phyloP scores from a whole-genome alignment of 108 stramenopile genomes.

The Nannochloropsis salina region DNA sequence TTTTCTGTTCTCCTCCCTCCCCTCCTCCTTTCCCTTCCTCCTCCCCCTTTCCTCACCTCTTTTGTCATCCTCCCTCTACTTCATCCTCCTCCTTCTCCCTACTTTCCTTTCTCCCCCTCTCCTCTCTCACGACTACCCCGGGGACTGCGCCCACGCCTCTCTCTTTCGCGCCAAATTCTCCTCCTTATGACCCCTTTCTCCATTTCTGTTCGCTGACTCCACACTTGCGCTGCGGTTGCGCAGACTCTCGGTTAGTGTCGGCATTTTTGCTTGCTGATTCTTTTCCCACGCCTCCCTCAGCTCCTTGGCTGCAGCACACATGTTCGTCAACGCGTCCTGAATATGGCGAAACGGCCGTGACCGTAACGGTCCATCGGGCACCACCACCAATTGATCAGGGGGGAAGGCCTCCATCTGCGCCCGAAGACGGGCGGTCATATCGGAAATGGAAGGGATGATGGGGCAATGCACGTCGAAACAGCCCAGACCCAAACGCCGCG shows the following conservation, averaged over 20 bases:
- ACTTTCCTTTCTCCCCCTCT: no score
- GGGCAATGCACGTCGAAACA: constrained; percentile 68
- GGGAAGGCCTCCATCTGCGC: constrained; percentile 24
- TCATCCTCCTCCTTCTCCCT: no score
- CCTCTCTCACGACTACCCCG: no score
- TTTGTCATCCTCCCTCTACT: background rate
- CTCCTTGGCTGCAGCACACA: background rate
- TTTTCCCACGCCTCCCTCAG: background rate
- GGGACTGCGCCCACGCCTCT: no score
- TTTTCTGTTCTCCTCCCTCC: background rate
- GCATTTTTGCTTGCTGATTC: background rate
- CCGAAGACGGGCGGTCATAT: constrained; percentile 48
- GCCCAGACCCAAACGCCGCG: constrained; percentile 63
- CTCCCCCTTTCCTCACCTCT: background rate
- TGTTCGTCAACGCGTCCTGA: background rate
- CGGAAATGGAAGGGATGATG: constrained; percentile 55
- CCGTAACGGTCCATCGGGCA: constrained; percentile 67
- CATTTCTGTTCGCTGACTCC: background rate
- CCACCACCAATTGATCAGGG: constrained; percentile 44
- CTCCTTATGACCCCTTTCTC: no score
- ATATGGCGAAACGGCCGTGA: constrained; percentile 63
- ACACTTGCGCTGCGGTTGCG: background rate
- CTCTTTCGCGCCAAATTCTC: no score
- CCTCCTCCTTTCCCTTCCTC: background rate
- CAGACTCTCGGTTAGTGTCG: background rate